Evolutionary conservation across 352 stramenopile genomes (phyloP), one percentile per base, ranked within the genome.

Genomic region (Pythium insidiosum): DNA sequence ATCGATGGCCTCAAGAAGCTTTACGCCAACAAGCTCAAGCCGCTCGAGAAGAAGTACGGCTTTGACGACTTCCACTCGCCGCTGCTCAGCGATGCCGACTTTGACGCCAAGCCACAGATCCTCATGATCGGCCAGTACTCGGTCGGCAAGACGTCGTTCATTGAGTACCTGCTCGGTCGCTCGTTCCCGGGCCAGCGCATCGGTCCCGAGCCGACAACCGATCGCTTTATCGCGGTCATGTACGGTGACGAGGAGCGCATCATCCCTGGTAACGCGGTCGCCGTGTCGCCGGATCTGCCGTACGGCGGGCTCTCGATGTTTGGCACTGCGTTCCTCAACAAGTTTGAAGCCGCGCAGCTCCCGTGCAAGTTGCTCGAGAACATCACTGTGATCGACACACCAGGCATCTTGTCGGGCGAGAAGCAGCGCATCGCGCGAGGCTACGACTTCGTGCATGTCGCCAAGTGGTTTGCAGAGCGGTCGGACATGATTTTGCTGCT

Each of bases 131-230:
- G 95, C 35, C 95, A 98, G 61, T 99, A 98, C 72, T 98, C 86
- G 29, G 96, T 98, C 21, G 96, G 96, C 29, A 99, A 99, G 66
- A 99, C 95, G 16, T 97, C 87, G 30, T 98, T 98, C 73, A 97
- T 98, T 47, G 84, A 95, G 60, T 97, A 98, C 54, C 55, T 98
- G n/a, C 56, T 99, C 10, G 95, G 94, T 34, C 68, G 88, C 52
- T 95, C 98, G 52, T 99, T 98, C 65, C 95, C 95, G 11, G 94
- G 94, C 15, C 94, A 97, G 56, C 84, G 95, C 23, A 97, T 99
- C 19, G 96, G 96, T 2, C 97, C 96, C 5, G 97, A 99, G 61
- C 96, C 97, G 19, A 99, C 95, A 2, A 99, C 97, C 3, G 96
- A 99, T 66, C 86, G 95, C 9, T 99, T 99, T 56, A 88, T 97